These are phyloP conservation scores for Petunia hybrid DNA, from an alignment of 305 asterid species.

Conservation along the genomic window DNA sequence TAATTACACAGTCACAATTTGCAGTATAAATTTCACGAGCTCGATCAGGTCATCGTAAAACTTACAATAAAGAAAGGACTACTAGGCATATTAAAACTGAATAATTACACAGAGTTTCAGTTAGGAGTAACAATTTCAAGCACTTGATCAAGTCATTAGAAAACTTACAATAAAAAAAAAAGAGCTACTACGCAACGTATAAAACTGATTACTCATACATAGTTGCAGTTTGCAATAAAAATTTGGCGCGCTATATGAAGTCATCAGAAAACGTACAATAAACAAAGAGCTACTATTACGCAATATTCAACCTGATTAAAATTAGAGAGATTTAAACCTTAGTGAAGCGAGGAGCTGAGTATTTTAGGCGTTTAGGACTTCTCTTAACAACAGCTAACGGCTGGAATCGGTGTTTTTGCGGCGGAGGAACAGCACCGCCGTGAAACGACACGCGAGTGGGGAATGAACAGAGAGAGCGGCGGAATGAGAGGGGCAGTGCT, in stretches of 20 bases:
- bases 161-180: neutral
- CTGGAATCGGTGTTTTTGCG: conserved; percentile 44
- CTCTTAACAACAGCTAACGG: conserved; percentile 63
- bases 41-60: neutral
- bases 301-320: no score
- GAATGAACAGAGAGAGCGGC: conserved; percentile 46
- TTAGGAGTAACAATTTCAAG: neutral
- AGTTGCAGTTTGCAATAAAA: neutral
- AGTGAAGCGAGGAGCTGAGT: conserved; percentile 75
- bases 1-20: no score
- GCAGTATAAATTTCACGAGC: neutral
- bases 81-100: neutral
- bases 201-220: neutral
- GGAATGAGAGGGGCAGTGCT: conserved; percentile 47
- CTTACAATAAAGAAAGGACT: neutral
- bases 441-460: conserved; percentile 42
- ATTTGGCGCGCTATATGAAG: neutral
- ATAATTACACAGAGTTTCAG: neutral
- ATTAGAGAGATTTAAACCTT: conserved; percentile 54
- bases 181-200: neutral
- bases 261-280: neutral
- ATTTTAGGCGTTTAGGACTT: conserved; percentile 94
- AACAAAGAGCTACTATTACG: neutral
- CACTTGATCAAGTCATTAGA: neutral
- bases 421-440: conserved; percentile 34